Evolutionary conservation across 2,329 filamentous ascomycete genomes (phyloP).

Genomic region (Lecanicillium sp.): DNA sequence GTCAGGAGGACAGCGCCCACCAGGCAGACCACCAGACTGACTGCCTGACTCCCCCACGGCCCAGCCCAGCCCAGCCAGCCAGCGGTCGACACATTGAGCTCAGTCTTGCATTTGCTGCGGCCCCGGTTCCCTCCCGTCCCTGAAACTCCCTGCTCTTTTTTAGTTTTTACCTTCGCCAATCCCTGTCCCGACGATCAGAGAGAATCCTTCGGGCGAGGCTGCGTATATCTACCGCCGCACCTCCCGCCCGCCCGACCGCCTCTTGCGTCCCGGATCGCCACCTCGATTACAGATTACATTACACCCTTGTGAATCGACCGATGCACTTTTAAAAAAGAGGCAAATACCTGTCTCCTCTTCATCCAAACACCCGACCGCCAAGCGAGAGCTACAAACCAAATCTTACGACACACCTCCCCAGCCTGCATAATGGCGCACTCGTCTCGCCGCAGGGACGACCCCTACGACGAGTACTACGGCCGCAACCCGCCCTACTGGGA

Average conservation of each 20-base stretch:
- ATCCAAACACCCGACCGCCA: neutral
- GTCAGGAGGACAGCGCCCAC: constrained; percentile 12
- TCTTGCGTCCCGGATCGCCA: neutral
- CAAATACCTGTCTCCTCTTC: neutral
- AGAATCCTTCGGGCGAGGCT: neutral
- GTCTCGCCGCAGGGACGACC: constrained; percentile 20
- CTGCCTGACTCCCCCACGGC: neutral
- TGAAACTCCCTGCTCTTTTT: too few relatives aligned
- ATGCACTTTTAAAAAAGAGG: neutral
- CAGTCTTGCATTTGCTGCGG: too few relatives aligned
- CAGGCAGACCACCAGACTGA: neutral
- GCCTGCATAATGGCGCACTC: constrained; percentile 21
- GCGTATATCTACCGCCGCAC: neutral
- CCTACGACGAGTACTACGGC: constrained; percentile 20
- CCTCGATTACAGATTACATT: neutral
- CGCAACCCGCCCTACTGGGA: constrained; percentile 15
- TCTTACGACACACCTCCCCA: neutral
- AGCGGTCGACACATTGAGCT: too few relatives aligned
- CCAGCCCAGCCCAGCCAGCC: neutral
- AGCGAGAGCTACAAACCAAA: neutral
- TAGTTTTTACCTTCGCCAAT: too few relatives aligned
- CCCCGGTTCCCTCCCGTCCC: too few relatives aligned
- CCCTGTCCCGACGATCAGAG: too few relatives aligned
- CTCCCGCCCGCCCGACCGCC: neutral
- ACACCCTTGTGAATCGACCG: neutral